Evolutionary conservation across 768 basidiomycete genomes (phyloP).

Genomic region (Boletus subparvulus): DNA sequence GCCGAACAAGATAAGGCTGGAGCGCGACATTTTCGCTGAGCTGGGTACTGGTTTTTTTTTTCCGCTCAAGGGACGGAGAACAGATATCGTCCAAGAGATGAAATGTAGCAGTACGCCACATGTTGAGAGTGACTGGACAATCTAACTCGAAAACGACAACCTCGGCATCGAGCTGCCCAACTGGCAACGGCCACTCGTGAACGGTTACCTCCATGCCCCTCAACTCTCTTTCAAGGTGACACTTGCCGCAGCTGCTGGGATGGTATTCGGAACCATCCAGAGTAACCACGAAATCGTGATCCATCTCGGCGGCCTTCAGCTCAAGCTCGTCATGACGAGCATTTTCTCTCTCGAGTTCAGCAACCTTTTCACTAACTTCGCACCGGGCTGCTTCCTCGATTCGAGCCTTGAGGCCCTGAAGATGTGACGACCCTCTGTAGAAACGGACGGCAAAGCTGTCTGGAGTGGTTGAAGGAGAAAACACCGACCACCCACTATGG

Average conservation of each 20-base stretch:
- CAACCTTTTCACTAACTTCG: slow-evolving; percentile 23
- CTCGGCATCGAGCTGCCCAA: slow-evolving; percentile 17
- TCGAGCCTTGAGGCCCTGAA: slow-evolving; percentile 23
- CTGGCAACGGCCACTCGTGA: slow-evolving; percentile 50
- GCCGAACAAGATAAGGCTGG: slow-evolving; percentile 8
- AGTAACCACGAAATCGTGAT: slow-evolving; percentile 5
- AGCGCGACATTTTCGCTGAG: slow-evolving; percentile 15
- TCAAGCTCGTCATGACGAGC: slow-evolving; percentile 17
- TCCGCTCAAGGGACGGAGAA: slow-evolving; percentile 3
- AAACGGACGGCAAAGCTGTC: slow-evolving; percentile 37
- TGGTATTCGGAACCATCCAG: not conserved
- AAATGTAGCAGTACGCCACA: slow-evolving; percentile 46
- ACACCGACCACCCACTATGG: slow-evolving; percentile 31
- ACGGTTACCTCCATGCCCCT: slow-evolving; percentile 33
- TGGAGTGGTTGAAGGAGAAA: slow-evolving; percentile 18
- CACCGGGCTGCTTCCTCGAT: slow-evolving; percentile 33
- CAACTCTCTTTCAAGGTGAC: slow-evolving; percentile 18
- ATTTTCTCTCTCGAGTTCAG: slow-evolving; percentile 29
- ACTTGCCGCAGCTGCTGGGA: slow-evolving; percentile 28
- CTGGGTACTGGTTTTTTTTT: slow-evolving; percentile 4
- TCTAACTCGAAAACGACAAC: slow-evolving; percentile 42
- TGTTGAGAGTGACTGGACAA: slow-evolving; percentile 38
- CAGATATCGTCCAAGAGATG: slow-evolving; percentile 39
- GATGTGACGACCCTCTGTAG: slow-evolving; percentile 24
- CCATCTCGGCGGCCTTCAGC: not conserved